Evolutionary conservation across 371 early-diverging fungal species (phyloP).

Genomic region (Mortierella sp.): DNA sequence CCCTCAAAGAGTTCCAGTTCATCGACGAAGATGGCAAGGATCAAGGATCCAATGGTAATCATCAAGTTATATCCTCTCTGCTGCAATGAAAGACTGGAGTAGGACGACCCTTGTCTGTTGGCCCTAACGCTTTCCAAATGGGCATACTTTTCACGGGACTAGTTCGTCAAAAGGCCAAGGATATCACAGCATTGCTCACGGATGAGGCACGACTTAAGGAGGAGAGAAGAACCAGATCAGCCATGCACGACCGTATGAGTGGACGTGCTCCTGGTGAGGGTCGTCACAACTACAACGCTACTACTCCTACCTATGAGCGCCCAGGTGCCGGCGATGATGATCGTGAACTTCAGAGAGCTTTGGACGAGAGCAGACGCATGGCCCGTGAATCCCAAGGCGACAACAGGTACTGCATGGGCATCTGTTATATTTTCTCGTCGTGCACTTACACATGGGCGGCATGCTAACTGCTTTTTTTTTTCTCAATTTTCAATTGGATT

Average conservation of each 20-base stretch:
- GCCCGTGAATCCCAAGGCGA: slow-evolving; percentile 70
- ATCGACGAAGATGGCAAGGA: slow-evolving; percentile 94
- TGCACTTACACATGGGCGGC: not conserved
- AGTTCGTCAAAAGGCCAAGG: slow-evolving; percentile 96
- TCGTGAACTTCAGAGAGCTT: slow-evolving; percentile 82
- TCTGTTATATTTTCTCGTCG: not conserved
- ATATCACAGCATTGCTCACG: slow-evolving; percentile 84
- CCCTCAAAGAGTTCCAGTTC: slow-evolving; percentile 95
- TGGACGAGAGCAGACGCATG: slow-evolving; percentile 86
- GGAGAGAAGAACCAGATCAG: slow-evolving; percentile 75
- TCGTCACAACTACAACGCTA: slow-evolving; percentile 51
- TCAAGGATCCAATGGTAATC: slow-evolving; percentile 86
- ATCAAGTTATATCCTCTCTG: not conserved
- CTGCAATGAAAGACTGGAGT: not conserved
- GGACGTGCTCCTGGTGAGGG: slow-evolving; percentile 54
- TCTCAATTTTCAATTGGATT: not conserved
- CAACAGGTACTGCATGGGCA: slow-evolving; percentile 41
- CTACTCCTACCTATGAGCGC: slow-evolving; percentile 57
- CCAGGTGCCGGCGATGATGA: slow-evolving; percentile 83
- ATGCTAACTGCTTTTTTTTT: not conserved
- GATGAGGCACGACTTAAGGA: slow-evolving; percentile 87
- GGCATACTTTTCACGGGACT: not conserved
- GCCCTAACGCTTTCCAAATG: not conserved
- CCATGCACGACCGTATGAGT: slow-evolving; percentile 77
- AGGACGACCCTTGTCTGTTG: not conserved